These are phyloP conservation scores for Pseudogymnoascus sp. DNA, from an alignment of 2,329 filamentous ascomycete species.

Conservation along the genomic window DNA sequence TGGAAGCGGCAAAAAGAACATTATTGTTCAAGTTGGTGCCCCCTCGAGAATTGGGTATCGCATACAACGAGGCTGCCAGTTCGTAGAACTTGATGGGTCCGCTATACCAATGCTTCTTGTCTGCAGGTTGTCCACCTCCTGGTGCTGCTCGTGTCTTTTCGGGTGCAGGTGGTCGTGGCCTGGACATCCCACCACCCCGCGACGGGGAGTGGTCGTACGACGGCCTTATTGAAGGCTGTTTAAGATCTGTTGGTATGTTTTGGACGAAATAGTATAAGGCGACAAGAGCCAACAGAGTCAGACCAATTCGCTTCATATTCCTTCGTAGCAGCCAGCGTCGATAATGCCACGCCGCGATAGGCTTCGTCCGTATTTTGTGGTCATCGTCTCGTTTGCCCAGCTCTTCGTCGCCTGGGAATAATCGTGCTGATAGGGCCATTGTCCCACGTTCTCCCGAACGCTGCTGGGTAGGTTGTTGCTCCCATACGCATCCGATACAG, in stretches of 20 bases:
- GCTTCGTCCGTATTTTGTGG: constrained; percentile 35
- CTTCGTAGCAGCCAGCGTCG: constrained; percentile 42
- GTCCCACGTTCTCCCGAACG: constrained; percentile 11
- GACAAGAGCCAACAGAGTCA: constrained; percentile 40
- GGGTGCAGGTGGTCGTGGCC: constrained; percentile 8
- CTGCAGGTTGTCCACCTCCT: constrained; percentile 18
- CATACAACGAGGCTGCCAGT: constrained; percentile 56
- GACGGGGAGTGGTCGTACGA: constrained; percentile 27
- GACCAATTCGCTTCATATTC: constrained; percentile 43
- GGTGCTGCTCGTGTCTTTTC: constrained; percentile 11
- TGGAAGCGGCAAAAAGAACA: constrained; percentile 73
- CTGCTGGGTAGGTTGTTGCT: neutral
- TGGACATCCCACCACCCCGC: neutral
- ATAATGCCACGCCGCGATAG: constrained; percentile 27
- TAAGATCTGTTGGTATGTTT: constrained; percentile 50
- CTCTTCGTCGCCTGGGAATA: constrained; percentile 50
- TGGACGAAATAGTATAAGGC: constrained; percentile 57
- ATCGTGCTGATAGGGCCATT: constrained; percentile 35
- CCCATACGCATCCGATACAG: neutral
- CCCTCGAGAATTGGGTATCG: constrained; percentile 47
- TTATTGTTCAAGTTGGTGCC: constrained; percentile 52
- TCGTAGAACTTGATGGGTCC: constrained; percentile 63
- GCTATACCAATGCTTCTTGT: constrained; percentile 47
- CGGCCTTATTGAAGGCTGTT: constrained; percentile 20
- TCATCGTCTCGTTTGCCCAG: constrained; percentile 60